phyloP scores from a whole-genome alignment of 768 basidiomycete genomes.

The Lyophyllum atratum region DNA sequence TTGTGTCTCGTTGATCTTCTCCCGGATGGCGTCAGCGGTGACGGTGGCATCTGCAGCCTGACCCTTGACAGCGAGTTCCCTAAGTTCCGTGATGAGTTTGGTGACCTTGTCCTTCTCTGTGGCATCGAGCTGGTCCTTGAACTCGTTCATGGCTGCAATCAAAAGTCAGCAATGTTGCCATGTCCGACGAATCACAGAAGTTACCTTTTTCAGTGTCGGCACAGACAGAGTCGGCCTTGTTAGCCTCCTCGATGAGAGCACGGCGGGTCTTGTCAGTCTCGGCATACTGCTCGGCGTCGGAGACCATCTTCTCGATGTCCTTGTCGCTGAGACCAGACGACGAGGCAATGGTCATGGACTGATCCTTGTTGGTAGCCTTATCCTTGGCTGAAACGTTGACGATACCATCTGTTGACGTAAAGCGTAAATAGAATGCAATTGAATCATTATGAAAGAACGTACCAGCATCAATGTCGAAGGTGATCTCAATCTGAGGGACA shows the following conservation, averaged over 20 bases:
- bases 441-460: conserved; percentile 20
- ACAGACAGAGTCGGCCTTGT: conserved; percentile 94
- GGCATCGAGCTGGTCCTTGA: conserved; percentile 94
- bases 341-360: conserved; percentile 96
- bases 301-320: conserved; percentile 97
- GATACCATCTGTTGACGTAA: conserved; percentile 71
- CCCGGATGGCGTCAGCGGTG: conserved; percentile 85
- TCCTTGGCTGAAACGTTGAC: conserved; percentile 97
- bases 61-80: conserved; percentile 88
- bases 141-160: conserved; percentile 86
- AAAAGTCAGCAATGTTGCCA: neutral
- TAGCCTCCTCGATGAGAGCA: conserved; percentile 90
- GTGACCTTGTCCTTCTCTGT: conserved; percentile 93
- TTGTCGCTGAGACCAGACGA: conserved; percentile 95
- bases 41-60: conserved; percentile 81
- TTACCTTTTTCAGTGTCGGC: conserved; percentile 93
- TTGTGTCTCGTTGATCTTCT: conserved; percentile 93
- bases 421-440: neutral
- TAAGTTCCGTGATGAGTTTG: conserved; percentile 82
- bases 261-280: conserved; percentile 91
- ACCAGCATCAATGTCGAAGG: conserved; percentile 97
- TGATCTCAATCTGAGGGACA: conserved; percentile 85
- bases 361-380: conserved; percentile 88
- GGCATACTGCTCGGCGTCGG: conserved; percentile 91
- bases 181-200: conserved; percentile 17